Evolutionary conservation across 352 stramenopile genomes (phyloP), one percentile per base, ranked within the genome.

Genomic region (Halophytophthora batemanensis): DNA sequence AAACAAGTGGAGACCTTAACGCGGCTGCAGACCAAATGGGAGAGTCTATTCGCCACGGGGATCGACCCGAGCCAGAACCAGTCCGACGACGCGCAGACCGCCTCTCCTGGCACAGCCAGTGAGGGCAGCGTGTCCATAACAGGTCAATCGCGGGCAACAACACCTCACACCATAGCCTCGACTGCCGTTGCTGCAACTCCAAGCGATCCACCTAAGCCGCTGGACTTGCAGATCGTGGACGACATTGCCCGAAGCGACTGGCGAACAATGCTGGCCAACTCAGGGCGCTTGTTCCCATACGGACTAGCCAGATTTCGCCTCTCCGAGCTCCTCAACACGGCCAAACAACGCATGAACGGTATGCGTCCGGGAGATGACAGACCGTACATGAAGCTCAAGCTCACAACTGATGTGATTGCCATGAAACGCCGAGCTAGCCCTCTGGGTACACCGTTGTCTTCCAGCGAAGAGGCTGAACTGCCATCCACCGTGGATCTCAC

Each of bases 281-380:
- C 79, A 2, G 53, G 64, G 19, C 71, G 83, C 15, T 53, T 60
- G 3, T 86, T 85, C 36, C 56, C 83, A 10, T 81, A 80, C 36
- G 83, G 83, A 5, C 17, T 73, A 6, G 73, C 74, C 2, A 74
- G 31, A 3, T 89, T 90, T 46, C 70, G 76, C 5, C 64, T 94
- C 6, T 46, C 65, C 15, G 81, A 89, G 46, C 69, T 94, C 22
- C 66, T 61, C 12, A 69, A 62, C 19, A 61, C 60, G 12, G 38
- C 59, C 36, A 59, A 49, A 4, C 53, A 59, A 37, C 36, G 53
- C 7, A 63, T 59, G 59, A 33, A 47, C 21, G 53, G 36, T 15
- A 59, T 59, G 23, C 54, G 56, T 35, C 4, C 25, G 1, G 13
- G 42, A n/a, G 33, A 12, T 13, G 49, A 57, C 13, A 39, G 42